These are phyloP conservation scores for Gautieria morchelliformis DNA, from an alignment of 768 basidiomycete species.

Conservation along the genomic window DNA sequence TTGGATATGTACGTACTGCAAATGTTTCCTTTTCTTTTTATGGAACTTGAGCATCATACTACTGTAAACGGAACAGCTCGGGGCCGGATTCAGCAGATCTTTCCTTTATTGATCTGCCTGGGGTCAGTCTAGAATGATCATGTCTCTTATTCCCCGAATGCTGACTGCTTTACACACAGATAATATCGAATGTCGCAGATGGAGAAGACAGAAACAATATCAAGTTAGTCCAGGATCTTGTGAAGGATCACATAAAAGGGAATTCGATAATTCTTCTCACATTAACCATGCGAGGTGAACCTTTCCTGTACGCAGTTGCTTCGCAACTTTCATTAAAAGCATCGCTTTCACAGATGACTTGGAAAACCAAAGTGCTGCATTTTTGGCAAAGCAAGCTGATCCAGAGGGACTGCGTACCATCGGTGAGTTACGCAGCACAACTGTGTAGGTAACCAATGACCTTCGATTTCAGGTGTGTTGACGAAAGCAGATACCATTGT, in stretches of 20 bases:
- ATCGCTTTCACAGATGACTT: background rate
- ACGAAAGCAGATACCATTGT: background rate
- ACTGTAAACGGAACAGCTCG: background rate
- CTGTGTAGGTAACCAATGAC: background rate
- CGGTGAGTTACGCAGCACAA: constrained; percentile 25
- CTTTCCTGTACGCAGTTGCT: background rate
- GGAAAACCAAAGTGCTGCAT: constrained; percentile 5
- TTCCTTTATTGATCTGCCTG: constrained; percentile 16
- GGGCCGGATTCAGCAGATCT: constrained; percentile 14
- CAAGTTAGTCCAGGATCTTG: background rate
- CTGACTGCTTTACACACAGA: background rate
- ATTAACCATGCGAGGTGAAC: constrained; percentile 6
- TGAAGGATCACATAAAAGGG: constrained; percentile 3
- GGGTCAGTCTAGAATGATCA: background rate
- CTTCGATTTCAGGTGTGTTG: background rate
- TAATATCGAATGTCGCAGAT: background rate
- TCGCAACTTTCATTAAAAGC: background rate
- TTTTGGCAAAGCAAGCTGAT: background rate
- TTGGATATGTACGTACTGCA: constrained; percentile 1
- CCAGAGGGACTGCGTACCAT: constrained; percentile 1
- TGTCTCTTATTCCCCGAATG: background rate
- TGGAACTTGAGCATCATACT: background rate
- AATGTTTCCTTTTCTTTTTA: background rate
- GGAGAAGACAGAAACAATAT: constrained; percentile 4
- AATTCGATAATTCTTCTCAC: constrained; percentile 5